Percentiles rank a stretch among this genome's conserved stretches.
These are phyloP conservation scores for Rhodocollybia butyracea DNA, from an alignment of 768 basidiomycete genomes.

Conservation along the genomic window DNA sequence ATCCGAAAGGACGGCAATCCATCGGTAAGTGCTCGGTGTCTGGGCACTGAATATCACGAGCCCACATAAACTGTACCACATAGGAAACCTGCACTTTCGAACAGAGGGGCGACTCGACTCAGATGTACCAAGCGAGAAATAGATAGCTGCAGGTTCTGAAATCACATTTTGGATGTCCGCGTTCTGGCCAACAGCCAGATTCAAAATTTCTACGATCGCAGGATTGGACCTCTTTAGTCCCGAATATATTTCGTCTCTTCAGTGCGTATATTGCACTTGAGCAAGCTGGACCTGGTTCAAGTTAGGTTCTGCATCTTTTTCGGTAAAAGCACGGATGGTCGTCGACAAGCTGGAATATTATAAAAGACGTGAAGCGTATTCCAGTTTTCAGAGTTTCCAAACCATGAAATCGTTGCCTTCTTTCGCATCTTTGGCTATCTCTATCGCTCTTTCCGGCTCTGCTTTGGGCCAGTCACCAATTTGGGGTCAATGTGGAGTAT, in stretches of 20 bases:
- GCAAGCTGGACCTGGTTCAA: not conserved
- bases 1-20: too few relatives aligned
- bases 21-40: too few relatives aligned
- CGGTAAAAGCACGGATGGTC: slow-evolving; percentile 8
- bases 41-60: too few relatives aligned
- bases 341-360: not conserved
- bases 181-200: too few relatives aligned
- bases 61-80: too few relatives aligned
- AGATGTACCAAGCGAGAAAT: too few relatives aligned
- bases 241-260: slow-evolving; percentile 5
- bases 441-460: slow-evolving; percentile 24
- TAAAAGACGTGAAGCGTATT: not conserved
- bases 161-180: too few relatives aligned
- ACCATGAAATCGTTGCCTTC: slow-evolving; percentile 18
- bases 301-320: not conserved
- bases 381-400: not conserved
- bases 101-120: too few relatives aligned
- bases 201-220: too few relatives aligned
- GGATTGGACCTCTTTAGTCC: too few relatives aligned
- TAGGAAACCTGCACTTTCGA: too few relatives aligned
- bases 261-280: not conserved
- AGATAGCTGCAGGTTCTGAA: too few relatives aligned
- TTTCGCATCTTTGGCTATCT: slow-evolving; percentile 29
- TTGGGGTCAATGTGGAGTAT: slow-evolving; percentile 53
- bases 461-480: slow-evolving; percentile 33